These are phyloP conservation scores for Russula ochroleuca DNA, from an alignment of 768 basidiomycete species.

Conservation along the genomic window DNA sequence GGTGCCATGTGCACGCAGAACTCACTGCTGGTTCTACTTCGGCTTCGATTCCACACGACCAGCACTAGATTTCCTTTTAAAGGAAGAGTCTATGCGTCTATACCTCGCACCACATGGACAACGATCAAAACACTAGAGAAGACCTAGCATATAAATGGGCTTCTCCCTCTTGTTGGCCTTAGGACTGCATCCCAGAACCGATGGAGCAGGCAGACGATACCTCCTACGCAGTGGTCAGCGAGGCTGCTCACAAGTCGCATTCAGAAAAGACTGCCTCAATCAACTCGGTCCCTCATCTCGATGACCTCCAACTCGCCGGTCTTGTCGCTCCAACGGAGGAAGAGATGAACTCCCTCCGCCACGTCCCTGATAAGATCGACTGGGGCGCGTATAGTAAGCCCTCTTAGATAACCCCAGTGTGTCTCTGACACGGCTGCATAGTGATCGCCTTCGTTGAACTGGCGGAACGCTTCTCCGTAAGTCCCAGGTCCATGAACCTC, in stretches of 20 bases:
- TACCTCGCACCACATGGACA: slow-evolving; percentile 3
- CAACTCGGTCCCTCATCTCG: not conserved
- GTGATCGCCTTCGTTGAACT: slow-evolving; percentile 33
- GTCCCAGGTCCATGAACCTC: not conserved
- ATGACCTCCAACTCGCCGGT: slow-evolving; percentile 15
- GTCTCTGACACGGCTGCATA: slow-evolving; percentile 5
- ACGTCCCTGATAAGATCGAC: slow-evolving; percentile 29
- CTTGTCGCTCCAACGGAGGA: slow-evolving; percentile 28
- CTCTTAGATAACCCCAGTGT: not conserved
- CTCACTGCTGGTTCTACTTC: not conserved
- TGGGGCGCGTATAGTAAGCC: slow-evolving; percentile 27
- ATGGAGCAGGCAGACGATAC: slow-evolving; percentile 24
- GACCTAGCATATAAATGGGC: slow-evolving; percentile 7
- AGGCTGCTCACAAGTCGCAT: slow-evolving; percentile 10
- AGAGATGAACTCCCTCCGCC: slow-evolving; percentile 28
- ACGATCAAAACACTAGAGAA: not conserved
- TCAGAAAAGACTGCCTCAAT: slow-evolving; percentile 1
- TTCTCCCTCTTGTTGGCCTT: not conserved
- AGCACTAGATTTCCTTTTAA: slow-evolving; percentile 1
- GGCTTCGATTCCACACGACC: not conserved
- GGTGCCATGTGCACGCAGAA: no score
- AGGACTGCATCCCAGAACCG: not conserved
- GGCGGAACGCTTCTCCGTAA: slow-evolving; percentile 33
- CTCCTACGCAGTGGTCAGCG: slow-evolving; percentile 9
- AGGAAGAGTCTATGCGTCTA: not conserved